Percentiles rank a stretch among this genome's conserved stretches.
These are phyloP conservation scores for Syncephalis fuscata DNA, from an alignment of 371 early-diverging fungal genomes.

Conservation along the genomic window DNA sequence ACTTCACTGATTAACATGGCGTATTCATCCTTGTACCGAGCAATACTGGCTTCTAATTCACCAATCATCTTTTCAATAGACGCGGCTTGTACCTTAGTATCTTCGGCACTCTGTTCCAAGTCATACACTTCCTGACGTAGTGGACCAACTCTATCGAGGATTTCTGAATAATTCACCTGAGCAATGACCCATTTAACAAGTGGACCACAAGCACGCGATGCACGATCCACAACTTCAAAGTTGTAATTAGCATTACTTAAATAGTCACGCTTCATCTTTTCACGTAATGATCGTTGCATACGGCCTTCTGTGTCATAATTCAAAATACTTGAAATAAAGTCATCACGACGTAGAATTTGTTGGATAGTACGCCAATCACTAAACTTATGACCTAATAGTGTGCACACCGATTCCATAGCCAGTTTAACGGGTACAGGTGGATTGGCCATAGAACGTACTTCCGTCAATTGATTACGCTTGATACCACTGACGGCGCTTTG, in stretches of 20 bases:
- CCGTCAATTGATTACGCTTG: conserved; percentile 94
- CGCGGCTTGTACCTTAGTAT: conserved; percentile 49
- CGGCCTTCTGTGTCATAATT: conserved; percentile 76
- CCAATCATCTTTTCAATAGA: conserved; percentile 65
- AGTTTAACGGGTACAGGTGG: conserved; percentile 94
- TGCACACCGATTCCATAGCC: conserved; percentile 96
- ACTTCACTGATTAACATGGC: conserved; percentile 88
- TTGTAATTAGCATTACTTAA: conserved; percentile 72
- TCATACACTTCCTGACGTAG: conserved; percentile 81
- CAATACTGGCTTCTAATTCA: conserved; percentile 77
- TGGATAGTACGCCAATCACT: conserved; percentile 83
- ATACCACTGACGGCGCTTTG: conserved; percentile 86
- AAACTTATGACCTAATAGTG: conserved; percentile 73
- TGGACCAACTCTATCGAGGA: conserved; percentile 89
- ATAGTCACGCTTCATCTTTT: conserved; percentile 61
- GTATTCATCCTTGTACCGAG: conserved; percentile 89
- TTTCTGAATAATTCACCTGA: conserved; percentile 83
- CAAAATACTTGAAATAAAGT: conserved; percentile 95
- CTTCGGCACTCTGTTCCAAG: conserved; percentile 65
- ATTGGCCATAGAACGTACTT: conserved; percentile 95
- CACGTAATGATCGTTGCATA: conserved; percentile 55
- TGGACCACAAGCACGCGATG: conserved; percentile 98
- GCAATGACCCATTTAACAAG: conserved; percentile 96
- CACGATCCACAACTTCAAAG: conserved; percentile 89
- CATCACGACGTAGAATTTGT: conserved; percentile 83